Evolutionary conservation across 2,329 filamentous ascomycete species (phyloP), one percentile per base, ranked within the genome.

Genomic region (Aspergillus chevalieri): DNA sequence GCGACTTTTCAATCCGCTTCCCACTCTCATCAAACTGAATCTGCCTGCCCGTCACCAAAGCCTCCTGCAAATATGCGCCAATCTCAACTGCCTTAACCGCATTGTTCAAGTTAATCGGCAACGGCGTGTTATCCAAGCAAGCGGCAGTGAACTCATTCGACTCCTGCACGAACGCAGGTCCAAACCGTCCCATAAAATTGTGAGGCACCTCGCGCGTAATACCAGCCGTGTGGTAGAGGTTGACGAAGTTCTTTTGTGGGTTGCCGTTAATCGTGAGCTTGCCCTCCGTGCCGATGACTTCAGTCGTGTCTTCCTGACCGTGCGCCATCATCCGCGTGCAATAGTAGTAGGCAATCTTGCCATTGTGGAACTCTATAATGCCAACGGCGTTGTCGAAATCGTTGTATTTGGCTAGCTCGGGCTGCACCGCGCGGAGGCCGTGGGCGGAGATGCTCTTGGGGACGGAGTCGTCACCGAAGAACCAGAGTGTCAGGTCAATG

Each of bases 271-370:
- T 73, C 1, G 74, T 69, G 5, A 86, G 60, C 63, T 85, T 86
- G 38, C 83, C 82, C 56, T 79, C 74, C 2, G 83, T 86, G 21
- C 82, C 83, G 50, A 85, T 81, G 55, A 86, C 78, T 67, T 86
- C 82, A 0, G 83, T 84, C 52, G 76, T 78, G 60, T 86, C 83
- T 54, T 84, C 78, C 63, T 86, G 82, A 1, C 83, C 83, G 1
- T 79, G 77, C 0, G 81, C 78, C 78, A 85, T 86, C 79, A 85
- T 86, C 10, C 82, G 73, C 2, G 74, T 78, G 48, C 73, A 76
- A 66, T 82, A 86, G 51, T 84, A 78, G 61, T 85, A 81, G 3
- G 81, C 82, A 43, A 86, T 80, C 61, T 79, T 78, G 39, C 79
- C 81, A 46, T 75, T 76, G 58, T 75, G 79, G 63, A 86, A 86